Percentiles rank a stretch among this genome's conserved stretches.
Conservation (phyloP, 2,329 filamentous ascomycete genomes). For the Domatiomyces globalis region DNA sequence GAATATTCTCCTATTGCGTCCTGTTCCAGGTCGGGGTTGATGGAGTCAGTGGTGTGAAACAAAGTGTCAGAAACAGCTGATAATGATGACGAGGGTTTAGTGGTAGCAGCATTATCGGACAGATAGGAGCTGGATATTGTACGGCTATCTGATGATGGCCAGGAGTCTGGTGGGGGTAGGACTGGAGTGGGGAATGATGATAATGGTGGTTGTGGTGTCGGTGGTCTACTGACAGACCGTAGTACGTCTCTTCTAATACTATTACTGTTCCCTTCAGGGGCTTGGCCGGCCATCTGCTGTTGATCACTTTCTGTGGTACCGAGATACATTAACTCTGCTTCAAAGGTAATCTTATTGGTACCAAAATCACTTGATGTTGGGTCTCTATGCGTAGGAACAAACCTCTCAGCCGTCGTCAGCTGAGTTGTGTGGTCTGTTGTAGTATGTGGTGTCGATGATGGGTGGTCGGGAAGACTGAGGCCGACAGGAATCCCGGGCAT, state of each 20-base stretch:
- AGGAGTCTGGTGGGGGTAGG: no score
- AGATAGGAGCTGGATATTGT: no score
- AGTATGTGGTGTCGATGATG: background rate
- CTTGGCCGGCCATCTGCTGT: background rate
- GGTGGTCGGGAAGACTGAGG: background rate
- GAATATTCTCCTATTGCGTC: conserved; percentile 7
- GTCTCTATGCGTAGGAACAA: background rate
- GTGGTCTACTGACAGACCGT: no score
- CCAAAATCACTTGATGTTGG: background rate
- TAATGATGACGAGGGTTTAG: no score
- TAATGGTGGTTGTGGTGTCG: no score
- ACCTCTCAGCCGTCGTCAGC: background rate
- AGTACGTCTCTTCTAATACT: background rate
- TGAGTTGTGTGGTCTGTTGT: background rate
- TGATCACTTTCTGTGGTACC: background rate
- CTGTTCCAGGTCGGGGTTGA: conserved; percentile 18
- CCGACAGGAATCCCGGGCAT: background rate
- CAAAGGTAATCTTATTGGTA: background rate
- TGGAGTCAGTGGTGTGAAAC: conserved; percentile 1
- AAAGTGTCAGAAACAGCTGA: no score
- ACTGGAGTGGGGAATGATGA: no score
- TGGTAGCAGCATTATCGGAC: no score
- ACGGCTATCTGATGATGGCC: no score
- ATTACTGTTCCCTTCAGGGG: background rate
- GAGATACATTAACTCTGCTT: background rate